phyloP scores from a whole-genome alignment of 2,329 filamentous ascomycete species.

The Aspergillus glaucus region DNA sequence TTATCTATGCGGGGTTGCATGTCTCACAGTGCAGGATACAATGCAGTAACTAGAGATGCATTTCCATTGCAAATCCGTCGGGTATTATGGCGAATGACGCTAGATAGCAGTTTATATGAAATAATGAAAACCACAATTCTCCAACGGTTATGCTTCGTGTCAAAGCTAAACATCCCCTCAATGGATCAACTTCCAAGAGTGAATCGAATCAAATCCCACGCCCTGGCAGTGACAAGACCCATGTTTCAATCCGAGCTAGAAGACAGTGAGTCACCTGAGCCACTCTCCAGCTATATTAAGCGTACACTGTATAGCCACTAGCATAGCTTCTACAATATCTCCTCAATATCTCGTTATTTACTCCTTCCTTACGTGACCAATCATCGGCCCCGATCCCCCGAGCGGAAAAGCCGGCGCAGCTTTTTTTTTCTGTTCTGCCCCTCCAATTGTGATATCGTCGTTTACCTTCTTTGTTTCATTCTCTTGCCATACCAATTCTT shows the following conservation, averaged over 20 bases:
- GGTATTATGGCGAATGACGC: too few relatives aligned
- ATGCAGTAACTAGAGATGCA: too few relatives aligned
- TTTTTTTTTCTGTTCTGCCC: conserved; percentile 28
- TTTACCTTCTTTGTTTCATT: neutral
- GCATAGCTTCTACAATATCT: too few relatives aligned
- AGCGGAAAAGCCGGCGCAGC: conserved; percentile 26
- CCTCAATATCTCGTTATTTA: neutral
- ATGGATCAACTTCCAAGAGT: too few relatives aligned
- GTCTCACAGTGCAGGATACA: neutral
- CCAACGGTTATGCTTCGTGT: too few relatives aligned
- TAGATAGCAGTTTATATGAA: too few relatives aligned
- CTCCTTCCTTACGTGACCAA: neutral
- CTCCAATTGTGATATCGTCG: neutral
- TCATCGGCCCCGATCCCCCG: conserved; percentile 10
- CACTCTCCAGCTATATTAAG: too few relatives aligned
- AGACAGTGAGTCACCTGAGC: neutral
- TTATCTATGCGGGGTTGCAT: conserved; percentile 24
- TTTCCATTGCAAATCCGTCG: too few relatives aligned
- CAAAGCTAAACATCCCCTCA: too few relatives aligned
- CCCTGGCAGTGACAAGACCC: conserved; percentile 17
- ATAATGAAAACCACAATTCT: too few relatives aligned
- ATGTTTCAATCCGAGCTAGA: neutral
- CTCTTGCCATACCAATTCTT: neutral
- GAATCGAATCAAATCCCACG: conserved; percentile 6
- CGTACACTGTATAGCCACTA: neutral